Percentiles rank a stretch among this genome's conserved stretches.
Evolutionary conservation across 768 basidiomycete species (phyloP).

Genomic region (Auriculariales sp.): DNA sequence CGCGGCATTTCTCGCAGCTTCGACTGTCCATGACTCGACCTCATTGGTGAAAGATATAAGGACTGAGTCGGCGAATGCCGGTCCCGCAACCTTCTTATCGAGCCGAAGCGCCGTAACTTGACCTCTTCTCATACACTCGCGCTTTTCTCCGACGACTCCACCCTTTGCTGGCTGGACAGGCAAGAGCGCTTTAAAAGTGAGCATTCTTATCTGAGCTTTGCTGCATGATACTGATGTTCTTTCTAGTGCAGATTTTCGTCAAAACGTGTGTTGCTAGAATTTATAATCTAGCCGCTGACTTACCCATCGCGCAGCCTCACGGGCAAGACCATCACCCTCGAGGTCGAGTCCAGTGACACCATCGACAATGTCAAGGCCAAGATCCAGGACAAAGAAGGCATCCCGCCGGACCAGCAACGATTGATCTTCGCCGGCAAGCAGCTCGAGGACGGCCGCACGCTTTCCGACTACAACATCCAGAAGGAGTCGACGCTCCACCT

Average conservation of each 20-base stretch:
- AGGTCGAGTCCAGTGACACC: conserved; percentile 94
- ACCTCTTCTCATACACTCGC: no score
- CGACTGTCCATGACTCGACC: no score
- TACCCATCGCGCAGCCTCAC: conserved; percentile 53
- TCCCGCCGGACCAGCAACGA: conserved; percentile 90
- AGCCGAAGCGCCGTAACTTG: no score
- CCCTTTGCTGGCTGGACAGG: conserved; percentile 82
- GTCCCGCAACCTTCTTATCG: conserved; percentile 1
- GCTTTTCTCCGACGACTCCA: conserved; percentile 88
- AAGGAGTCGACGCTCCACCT: conserved; percentile 98
- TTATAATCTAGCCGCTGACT: conserved; percentile 7
- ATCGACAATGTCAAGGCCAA: conserved; percentile 98
- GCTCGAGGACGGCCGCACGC: conserved; percentile 95
- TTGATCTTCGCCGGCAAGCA: conserved; percentile 99
- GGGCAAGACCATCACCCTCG: conserved; percentile 97
- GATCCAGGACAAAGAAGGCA: conserved; percentile 95
- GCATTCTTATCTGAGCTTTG: background rate
- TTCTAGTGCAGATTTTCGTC: conserved; percentile 92
- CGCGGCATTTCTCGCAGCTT: no score
- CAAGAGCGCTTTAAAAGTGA: conserved; percentile 29
- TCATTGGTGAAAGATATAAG: no score
- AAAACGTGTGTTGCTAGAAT: conserved; percentile 55
- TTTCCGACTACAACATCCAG: conserved; percentile 94
- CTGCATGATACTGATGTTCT: background rate
- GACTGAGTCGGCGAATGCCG: background rate